Base-by-base conservation (phyloP, 352 stramenopile species). In the Globisporangium cylindrosporum region DNA sequence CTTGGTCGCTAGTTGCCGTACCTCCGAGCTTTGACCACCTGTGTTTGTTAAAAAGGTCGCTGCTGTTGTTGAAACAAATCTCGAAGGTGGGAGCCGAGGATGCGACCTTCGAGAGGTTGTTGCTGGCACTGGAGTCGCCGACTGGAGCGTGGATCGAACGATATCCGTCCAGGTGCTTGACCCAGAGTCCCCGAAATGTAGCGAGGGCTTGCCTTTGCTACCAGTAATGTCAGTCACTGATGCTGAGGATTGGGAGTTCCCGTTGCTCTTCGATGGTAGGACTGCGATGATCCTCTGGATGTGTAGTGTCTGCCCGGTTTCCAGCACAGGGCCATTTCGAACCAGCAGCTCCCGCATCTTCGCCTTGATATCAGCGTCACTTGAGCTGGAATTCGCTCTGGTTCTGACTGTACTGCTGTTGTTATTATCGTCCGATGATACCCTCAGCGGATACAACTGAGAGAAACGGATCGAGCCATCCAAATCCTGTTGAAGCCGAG, bases 401-500 rank as follows among this genome's bases (percentile, higher is more conserved):
- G 29, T 4, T 36, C 27, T 32, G 18, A 20, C 15, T 20, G 15
- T 49, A 41, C 4, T 43, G 36, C 12, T 59, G 43, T 12, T 66
- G 27, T 43, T 56, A 14, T n/a, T 46, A 49, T 7, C 43, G 34
- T 6, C 34, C 12, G 15, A n/a, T 2, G 48, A 29, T 49, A 7
- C 1, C 25, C 12, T 7, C 2, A 18, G 12, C 15, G 75, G 71
- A 22, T 72, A 54, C 14, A 82, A 54, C 43, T 80, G 66, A 22
- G 71, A 72, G 57, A 65, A 51, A 27, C 68, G 18, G 41, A 77
- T 20, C 27, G 60, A 36, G 24, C 48, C 71, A 15, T 38, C 56
- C 15, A 71, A 71, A 54, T 84, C 77, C 57, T 78, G 67, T 54
- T 80, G 56, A 10, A 84, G 59, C 14, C 77, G 75, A 54, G 73